Percentiles rank a stretch among this genome's conserved stretches.
Conservation (phyloP, 2,329 filamentous ascomycete species). For the Claviceps citrina region DNA sequence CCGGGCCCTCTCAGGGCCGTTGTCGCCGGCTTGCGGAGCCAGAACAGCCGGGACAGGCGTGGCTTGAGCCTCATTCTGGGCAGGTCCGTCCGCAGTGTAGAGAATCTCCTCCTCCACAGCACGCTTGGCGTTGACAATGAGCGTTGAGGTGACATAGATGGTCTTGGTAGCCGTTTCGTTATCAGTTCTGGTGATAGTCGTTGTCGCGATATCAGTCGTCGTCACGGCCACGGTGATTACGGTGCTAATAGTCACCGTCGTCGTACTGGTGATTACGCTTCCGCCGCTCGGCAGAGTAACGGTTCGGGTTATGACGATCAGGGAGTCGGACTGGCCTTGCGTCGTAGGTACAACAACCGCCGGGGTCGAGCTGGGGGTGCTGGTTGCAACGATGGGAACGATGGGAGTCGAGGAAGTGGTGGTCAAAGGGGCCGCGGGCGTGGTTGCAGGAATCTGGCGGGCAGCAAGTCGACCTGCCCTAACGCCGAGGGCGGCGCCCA, state of each 20-base stretch:
- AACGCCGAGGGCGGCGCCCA: slow-evolving; percentile 11
- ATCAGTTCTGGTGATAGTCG: slow-evolving; percentile 21
- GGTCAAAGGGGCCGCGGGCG: neutral
- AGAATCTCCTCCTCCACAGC: slow-evolving; percentile 7
- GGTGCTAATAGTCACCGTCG: slow-evolving; percentile 15
- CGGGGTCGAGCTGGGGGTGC: slow-evolving; percentile 9
- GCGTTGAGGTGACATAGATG: slow-evolving; percentile 20
- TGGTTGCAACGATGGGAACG: neutral
- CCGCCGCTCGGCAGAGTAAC: slow-evolving; percentile 14
- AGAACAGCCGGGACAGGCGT: slow-evolving; percentile 8
- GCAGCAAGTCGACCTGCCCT: slow-evolving; percentile 5
- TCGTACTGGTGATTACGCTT: slow-evolving; percentile 15
- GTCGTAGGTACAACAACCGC: neutral
- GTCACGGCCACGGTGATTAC: slow-evolving; percentile 20
- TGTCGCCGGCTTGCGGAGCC: slow-evolving; percentile 9
- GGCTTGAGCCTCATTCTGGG: slow-evolving; percentile 8
- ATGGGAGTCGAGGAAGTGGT: neutral
- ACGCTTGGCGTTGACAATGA: slow-evolving; percentile 20
- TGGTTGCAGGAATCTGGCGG: slow-evolving; percentile 1
- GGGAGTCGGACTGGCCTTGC: slow-evolving; percentile 13
- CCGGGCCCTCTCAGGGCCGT: slow-evolving; percentile 7
- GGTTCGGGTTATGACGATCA: slow-evolving; percentile 17
- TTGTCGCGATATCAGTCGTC: slow-evolving; percentile 20
- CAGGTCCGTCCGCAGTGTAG: slow-evolving; percentile 1
- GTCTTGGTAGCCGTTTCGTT: slow-evolving; percentile 21